Conservation (phyloP, 805 yeast species). For the Candida boleticola region DNA sequence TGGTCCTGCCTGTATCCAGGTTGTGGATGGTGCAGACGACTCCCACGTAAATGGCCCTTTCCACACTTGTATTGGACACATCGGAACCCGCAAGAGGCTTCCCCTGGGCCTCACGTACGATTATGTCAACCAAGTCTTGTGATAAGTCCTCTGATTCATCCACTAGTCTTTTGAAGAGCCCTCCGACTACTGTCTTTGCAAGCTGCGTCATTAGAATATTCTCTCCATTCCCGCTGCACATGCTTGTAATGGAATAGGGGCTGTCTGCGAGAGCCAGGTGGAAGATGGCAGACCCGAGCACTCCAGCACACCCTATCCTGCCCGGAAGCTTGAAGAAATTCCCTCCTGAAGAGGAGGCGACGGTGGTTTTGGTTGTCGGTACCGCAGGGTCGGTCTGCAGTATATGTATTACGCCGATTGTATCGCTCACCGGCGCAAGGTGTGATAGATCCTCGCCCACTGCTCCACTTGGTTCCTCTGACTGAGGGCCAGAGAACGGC, state of each 20-base stretch:
- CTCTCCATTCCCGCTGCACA: conserved; percentile 59
- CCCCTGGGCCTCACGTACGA: conserved; percentile 13
- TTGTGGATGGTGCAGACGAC: conserved; percentile 21
- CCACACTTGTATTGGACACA: conserved; percentile 13
- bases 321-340: conserved; percentile 49
- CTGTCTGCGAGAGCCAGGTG: conserved; percentile 12
- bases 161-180: neutral
- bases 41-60: conserved; percentile 29
- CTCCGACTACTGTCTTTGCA: conserved; percentile 25
- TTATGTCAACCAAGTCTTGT: conserved; percentile 14
- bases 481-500: too few species aligned
- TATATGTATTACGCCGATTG: conserved; percentile 41
- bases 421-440: conserved; percentile 41
- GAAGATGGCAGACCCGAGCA: conserved; percentile 46
- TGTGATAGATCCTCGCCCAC: too few species aligned
- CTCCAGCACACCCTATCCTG: conserved; percentile 53
- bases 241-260: conserved; percentile 24
- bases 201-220: conserved; percentile 47
- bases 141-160: conserved; percentile 18
- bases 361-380: too few species aligned
- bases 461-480: too few species aligned
- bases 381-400: neutral
- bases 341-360: conserved; percentile 54
- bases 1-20: conserved; percentile 5
- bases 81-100: conserved; percentile 5